Conservation (phyloP, 306 rosid genomes). For the Arachis hypogaea region DNA sequence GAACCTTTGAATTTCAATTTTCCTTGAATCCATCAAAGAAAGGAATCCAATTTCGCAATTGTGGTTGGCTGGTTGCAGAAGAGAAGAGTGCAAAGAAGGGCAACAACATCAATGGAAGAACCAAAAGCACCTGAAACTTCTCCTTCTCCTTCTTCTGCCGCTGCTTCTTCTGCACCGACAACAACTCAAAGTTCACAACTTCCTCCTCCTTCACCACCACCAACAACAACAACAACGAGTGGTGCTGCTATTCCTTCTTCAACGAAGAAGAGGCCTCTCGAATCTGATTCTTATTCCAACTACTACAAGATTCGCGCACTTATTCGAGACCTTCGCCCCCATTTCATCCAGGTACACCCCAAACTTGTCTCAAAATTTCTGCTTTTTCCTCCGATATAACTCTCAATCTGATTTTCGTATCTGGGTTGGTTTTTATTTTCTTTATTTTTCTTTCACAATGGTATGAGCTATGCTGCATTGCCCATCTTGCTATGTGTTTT, state of each 20-base stretch:
- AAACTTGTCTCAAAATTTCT: background rate
- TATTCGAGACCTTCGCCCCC: constrained; percentile 79
- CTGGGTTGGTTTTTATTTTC: constrained; percentile 4
- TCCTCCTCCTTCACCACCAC: background rate
- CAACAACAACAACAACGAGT: background rate
- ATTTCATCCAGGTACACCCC: constrained; percentile 61
- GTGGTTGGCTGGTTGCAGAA: background rate
- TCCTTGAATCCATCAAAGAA: background rate
- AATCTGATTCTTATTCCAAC: constrained; percentile 42
- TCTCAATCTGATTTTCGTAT: background rate
- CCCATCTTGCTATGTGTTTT: background rate
- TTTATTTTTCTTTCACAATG: background rate
- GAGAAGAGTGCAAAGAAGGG: background rate
- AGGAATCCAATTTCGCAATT: background rate
- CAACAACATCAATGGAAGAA: constrained; percentile 42
- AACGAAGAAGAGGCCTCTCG: constrained; percentile 59
- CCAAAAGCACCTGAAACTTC: constrained; percentile 30
- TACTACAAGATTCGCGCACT: constrained; percentile 66
- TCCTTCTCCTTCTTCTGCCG: background rate
- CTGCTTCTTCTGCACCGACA: constrained; percentile 23
- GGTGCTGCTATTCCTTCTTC: constrained; percentile 1
- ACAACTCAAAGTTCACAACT: constrained; percentile 21
- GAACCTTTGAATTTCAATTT: background rate
- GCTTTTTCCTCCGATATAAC: background rate
- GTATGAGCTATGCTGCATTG: background rate